Base-by-base conservation (phyloP, 176 grass and related monocot genomes). In the Carex myosuroides region DNA sequence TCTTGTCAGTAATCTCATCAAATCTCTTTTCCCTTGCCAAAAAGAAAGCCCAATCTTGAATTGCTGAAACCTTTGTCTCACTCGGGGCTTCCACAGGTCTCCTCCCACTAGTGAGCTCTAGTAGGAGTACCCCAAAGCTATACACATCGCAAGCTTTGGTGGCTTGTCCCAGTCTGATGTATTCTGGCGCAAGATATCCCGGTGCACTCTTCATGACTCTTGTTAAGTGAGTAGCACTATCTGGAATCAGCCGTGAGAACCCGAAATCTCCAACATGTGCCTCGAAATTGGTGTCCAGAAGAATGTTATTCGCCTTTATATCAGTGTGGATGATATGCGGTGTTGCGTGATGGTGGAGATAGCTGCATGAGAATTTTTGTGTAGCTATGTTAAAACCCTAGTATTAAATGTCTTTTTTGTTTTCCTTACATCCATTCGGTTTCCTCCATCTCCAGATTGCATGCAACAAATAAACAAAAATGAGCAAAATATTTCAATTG, bases 171-270 rank as follows among this genome's bases (percentile, higher is more conserved):
- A 83, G 89, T 83, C 89, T 91, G 37, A 90, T 60, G 56, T 87
- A 97, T 71, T 97, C 94, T 48, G 94, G 94, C 70, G 91, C 89
- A 79, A 93, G 84, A 84, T 91, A 97, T 24, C 89, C 89, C 53
- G 84, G 89, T 58, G 92, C 89, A 17, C 84, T 90, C 88, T 97
- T 92, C 24, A 81, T 55, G 2, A 70, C 79, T 69, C 90, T 88
- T 46, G 90, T 91, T 53, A 90, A 79, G 63, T 91, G 87, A 46
- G 92, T 83, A 42, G 73, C 79, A 68, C 42, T 79, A 70, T 97
- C 91, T 61, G 84, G 88, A 72, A 90, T 88, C 39, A 97, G 67
- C 59, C 16, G 87, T 81, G 84, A 82, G 12, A 97, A 84, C 63
- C 91, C 94, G n/a, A 97, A 97, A 72, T 97, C 94, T 60, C 84